Base-by-base conservation (phyloP, 306 rosid genomes). In the Acmispon strigosus region DNA sequence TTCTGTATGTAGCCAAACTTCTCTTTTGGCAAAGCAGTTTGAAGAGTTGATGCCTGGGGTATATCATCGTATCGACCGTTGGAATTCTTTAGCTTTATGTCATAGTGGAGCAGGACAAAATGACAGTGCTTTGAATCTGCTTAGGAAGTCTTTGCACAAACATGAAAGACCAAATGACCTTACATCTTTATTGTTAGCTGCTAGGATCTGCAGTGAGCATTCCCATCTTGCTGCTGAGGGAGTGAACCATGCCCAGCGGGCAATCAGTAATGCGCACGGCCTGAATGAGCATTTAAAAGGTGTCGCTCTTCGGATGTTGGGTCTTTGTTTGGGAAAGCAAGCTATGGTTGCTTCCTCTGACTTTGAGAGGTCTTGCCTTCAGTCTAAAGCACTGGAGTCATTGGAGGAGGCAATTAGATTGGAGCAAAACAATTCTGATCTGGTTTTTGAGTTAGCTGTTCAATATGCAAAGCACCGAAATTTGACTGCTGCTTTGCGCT, bases 31-130 rank as follows among this genome's bases (percentile, higher is more conserved):
- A 57, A 89, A 82, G 80, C 91, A 87, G 60, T 76, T 91, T 36
- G 96, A 91, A 79, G 99, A 86, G 77, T 72, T 91, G 76, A 71
- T 89, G 88, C 99, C 99, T 78, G 97, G 97, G 39, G 82, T 87
- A 19, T 89, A 82, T 75, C 96, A 81, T 48, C 97, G 99, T 5
- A 86, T 87, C 52, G 97, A 91, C 32, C 92, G 90, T 70, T 94
- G 99, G 99, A 91, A 87, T 51, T 77, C 78, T 65, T 81, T 95
- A 87, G 96, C 99, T 68, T 83, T 95, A 56, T 91, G 96, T 81
- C 87, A 78, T 68, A 75, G 86, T 76, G 96, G 81, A 63, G 91
- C 96, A 10, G 97, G 92, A 63, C 81, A 91, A 79, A 78, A 86
- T 27, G 67, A 80, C 62, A 76, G 61, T 52, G 89, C 97, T 50